phyloP scores from a whole-genome alignment of 176 grass and related monocot species.

The Triticum urartu region DNA sequence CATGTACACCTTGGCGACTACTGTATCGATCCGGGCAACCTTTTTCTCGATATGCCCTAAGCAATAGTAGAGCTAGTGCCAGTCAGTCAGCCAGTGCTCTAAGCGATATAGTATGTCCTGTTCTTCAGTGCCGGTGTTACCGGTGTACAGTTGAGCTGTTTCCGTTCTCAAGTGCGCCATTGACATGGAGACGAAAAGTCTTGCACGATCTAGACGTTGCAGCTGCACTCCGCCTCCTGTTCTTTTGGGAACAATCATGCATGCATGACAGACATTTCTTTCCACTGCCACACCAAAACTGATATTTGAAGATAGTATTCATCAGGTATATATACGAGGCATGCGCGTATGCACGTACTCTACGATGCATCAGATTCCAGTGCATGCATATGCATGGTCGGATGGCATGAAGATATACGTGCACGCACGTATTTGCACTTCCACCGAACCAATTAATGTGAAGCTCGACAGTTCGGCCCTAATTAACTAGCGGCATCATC shows the following conservation, averaged over 20 bases:
- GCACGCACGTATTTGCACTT: not conserved
- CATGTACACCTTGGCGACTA: not conserved
- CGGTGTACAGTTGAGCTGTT: not conserved
- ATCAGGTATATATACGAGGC: not conserved
- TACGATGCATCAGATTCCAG: not conserved
- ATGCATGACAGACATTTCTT: not conserved
- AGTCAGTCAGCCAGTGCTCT: too few relatives aligned
- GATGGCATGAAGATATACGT: not conserved
- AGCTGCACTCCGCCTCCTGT: not conserved
- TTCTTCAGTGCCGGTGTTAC: conserved; percentile 13
- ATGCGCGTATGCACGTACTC: not conserved
- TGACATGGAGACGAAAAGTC: not conserved
- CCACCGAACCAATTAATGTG: not conserved
- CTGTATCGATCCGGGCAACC: not conserved
- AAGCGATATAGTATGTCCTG: not conserved
- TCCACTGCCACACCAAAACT: not conserved
- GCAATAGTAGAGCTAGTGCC: conserved; percentile 7
- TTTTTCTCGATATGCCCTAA: conserved; percentile 35
- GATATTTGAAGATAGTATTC: not conserved
- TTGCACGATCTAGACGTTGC: not conserved
- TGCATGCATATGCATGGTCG: not conserved
- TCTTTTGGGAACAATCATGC: not conserved
- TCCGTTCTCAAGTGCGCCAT: not conserved
- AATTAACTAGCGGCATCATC: conserved; percentile 2
- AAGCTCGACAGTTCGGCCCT: not conserved